Percentiles rank a stretch among this genome's conserved stretches.
Conservation (phyloP, 345 rosid species). For the Salix dunnii region DNA sequence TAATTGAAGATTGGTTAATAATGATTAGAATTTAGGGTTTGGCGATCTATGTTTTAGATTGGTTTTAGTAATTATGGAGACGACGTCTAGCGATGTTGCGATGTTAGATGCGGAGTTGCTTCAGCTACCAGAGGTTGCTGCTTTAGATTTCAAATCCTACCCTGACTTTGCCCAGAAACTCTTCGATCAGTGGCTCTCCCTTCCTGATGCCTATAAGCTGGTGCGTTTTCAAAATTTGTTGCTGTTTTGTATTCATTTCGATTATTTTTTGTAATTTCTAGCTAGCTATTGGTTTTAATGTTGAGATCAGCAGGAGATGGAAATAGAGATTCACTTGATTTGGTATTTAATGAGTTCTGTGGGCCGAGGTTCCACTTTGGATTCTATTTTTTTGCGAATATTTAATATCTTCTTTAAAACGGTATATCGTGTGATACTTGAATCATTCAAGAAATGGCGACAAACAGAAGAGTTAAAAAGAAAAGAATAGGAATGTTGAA, state of each 20-base stretch:
- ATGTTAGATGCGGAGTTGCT: constrained; percentile 73
- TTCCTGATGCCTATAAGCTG: constrained; percentile 79
- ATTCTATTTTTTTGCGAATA: too few species aligned
- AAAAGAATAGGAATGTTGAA: neutral
- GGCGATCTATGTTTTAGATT: constrained; percentile 24
- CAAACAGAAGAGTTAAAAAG: neutral
- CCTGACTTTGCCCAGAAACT: constrained; percentile 70
- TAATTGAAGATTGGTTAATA: neutral
- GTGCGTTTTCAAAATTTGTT: constrained; percentile 29
- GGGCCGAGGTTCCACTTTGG: neutral
- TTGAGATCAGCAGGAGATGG: neutral
- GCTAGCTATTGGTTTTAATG: neutral
- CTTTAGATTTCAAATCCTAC: constrained; percentile 63
- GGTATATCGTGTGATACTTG: too few species aligned
- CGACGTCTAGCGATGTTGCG: constrained; percentile 48
- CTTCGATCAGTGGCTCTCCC: constrained; percentile 92
- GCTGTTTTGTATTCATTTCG: neutral
- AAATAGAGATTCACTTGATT: neutral
- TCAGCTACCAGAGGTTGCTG: constrained; percentile 79
- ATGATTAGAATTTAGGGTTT: constrained; percentile 17
- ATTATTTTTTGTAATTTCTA: neutral
- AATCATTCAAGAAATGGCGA: neutral
- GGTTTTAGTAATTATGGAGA: constrained; percentile 25
- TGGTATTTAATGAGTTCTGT: neutral
- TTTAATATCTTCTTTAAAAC: too few species aligned